Evolutionary conservation across 2,329 filamentous ascomycete genomes (phyloP), one percentile per base, ranked within the genome.

Genomic region (Rhynchosporium secalis): DNA sequence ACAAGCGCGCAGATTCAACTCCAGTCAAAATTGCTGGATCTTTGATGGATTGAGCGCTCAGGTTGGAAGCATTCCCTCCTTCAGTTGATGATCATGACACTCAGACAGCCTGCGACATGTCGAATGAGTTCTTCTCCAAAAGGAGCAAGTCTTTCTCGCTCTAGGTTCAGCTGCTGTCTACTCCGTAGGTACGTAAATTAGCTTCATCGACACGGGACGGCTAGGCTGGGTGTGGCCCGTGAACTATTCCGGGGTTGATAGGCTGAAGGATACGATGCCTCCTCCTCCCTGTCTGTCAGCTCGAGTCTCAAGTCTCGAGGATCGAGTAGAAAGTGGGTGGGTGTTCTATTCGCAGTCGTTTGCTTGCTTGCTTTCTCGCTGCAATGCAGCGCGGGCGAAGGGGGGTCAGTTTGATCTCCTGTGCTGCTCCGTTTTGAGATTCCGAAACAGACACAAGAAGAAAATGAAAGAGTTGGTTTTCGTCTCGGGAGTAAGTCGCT

Each of bases 361-460:
- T 36, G 33, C 9, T 36, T 31, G 26, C 46, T 28, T 36, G 47
- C 47, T 49, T 12, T 36, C 41, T 36, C 33, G 33, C 43, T 38
- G 31, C 48, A 38, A 52, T 38, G 31, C 48, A 38, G n/a, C 15
- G 48, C 3, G 54, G 33, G 33, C 36, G 36, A 41, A 26, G 15
- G 13, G 40, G 13, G 38, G 29, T 13, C 13, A 33, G 54, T 56
- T 56, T 56, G 54, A 56, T 56, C 31, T 56, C 26, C 41, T 4
- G 20, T 41, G 36, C 20, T 10, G n/a, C 52, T 43, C 41, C 36
- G 52, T 55, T 43, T 55, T 55, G 54, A 56, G 31, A 10, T 45
- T 58, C 46, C 58, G 58, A 64, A 55, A 56, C 59, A 49, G 57
- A 63, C 40, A 36, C 51, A 54, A 38, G 51, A 33, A 54, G 49